phyloP scores from a whole-genome alignment of 306 rosid genomes.

The Neltuma alba region DNA sequence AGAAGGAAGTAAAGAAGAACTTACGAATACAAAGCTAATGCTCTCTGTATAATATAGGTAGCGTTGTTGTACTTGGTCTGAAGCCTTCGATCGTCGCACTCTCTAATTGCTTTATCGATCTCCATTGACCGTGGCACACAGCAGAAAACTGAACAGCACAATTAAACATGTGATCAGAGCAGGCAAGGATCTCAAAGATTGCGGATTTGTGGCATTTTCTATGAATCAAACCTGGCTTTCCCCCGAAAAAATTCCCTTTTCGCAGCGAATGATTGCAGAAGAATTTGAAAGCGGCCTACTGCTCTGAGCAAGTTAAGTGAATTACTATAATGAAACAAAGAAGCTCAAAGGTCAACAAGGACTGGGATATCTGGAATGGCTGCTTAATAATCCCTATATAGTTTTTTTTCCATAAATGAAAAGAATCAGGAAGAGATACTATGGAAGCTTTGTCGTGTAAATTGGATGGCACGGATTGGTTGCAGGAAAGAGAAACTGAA shows the following conservation, averaged over 20 bases:
- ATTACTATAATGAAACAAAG: constrained; percentile 2
- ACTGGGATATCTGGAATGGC: neutral
- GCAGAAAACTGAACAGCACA: constrained; percentile 2
- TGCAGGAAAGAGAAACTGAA: constrained; percentile 31
- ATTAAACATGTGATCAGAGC: constrained; percentile 23
- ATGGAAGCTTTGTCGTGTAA: constrained; percentile 37
- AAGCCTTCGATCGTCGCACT: constrained; percentile 65
- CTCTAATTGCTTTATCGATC: constrained; percentile 68
- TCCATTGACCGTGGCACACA: constrained; percentile 52
- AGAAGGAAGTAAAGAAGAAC: constrained; percentile 37
- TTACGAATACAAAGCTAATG: constrained; percentile 67
- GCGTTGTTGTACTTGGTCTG: constrained; percentile 74
- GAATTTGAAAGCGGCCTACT: constrained; percentile 29
- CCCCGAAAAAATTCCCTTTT: constrained; percentile 5
- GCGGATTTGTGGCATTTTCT: constrained; percentile 6
- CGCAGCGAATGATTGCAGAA: constrained; percentile 30
- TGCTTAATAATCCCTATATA: neutral
- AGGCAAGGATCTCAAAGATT: constrained; percentile 27
- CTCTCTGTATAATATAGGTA: constrained; percentile 66
- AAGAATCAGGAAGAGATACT: constrained; percentile 29
- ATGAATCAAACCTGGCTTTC: constrained; percentile 36
- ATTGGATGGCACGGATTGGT: constrained; percentile 50
- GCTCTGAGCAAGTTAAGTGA: constrained; percentile 15
- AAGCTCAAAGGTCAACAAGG: constrained; percentile 26
- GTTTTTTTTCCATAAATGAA: constrained; percentile 7